Base-by-base conservation (phyloP, 1,284 basidiomycete species). In the Termitomyces sp. region DNA sequence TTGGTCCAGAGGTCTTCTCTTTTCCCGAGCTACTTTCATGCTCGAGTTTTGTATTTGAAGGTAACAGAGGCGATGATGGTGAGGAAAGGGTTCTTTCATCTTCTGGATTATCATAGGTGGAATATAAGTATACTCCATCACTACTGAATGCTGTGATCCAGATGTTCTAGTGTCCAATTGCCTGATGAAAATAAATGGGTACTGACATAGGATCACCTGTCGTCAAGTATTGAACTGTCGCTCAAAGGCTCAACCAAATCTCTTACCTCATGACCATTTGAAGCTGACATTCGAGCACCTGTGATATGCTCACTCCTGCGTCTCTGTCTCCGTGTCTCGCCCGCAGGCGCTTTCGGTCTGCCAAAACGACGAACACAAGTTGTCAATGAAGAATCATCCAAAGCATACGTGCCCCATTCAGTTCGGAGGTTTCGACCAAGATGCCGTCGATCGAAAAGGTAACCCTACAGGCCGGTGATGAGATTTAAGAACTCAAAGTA, bases 351-450 rank as follows among this genome's bases (percentile, higher is more conserved):
- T 24, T 69, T 76, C 43, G 67, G 69, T 43, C 90, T 74, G 10
- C 91, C 92, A 65, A 97, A 92, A 31, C 88, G 81, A 51, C 94
- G 81, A 6, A 97, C 92, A 65, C 94, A 96, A 39, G 88, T 87
- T 2, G 88, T 88, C 38, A 81, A 68, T 21, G 54, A 56, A 63
- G 77, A 75, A 46, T 76, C 71, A 24, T 72, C 64, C 21, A 61
- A 54, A n/a, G 54, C 47, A n/a, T 77, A 72, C 3, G 79, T 71
- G 3, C 91, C 92, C 90, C 92, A 94, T 62, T 92, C 84, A 53
- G 78, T 78, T 54, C 76, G 71, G 28, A 90, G 70, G 50, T 82
- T 77, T 6, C 85, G 79, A 7, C 85, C 83, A 15, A 82, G 71
- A 68, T 93, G 88, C 53, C 94, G 80, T 51, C 94, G 80, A 68